Percentiles rank a stretch among this genome's conserved stretches.
These are phyloP conservation scores for Globisporangium cystogenes DNA, from an alignment of 352 stramenopile genomes.

Conservation along the genomic window DNA sequence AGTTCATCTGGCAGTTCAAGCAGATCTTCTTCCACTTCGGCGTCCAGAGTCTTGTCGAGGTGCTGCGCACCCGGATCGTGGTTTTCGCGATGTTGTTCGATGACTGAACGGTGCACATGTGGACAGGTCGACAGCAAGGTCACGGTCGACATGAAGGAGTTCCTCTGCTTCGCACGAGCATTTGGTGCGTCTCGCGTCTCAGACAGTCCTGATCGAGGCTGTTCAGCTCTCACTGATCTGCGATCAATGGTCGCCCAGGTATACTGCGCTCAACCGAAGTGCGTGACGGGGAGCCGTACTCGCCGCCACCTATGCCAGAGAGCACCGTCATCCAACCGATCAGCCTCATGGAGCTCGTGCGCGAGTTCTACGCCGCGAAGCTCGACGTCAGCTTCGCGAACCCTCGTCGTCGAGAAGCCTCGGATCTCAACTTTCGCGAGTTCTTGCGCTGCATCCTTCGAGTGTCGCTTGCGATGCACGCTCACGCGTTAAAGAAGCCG, in stretches of 20 bases:
- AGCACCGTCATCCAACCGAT: slow-evolving; percentile 39
- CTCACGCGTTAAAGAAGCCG: slow-evolving; percentile 16
- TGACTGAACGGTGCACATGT: background rate
- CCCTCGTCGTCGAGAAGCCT: slow-evolving; percentile 31
- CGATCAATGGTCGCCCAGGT: slow-evolving; percentile 17
- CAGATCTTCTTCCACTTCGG: slow-evolving; percentile 76
- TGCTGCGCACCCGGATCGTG: slow-evolving; percentile 2
- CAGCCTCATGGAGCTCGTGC: slow-evolving; percentile 55
- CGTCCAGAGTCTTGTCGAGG: slow-evolving; percentile 51
- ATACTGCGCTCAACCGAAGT: slow-evolving; percentile 41
- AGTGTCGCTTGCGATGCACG: slow-evolving; percentile 63
- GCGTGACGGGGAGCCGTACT: slow-evolving; percentile 50
- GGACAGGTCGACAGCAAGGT: slow-evolving; percentile 42
- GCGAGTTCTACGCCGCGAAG: slow-evolving; percentile 68
- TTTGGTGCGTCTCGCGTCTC: slow-evolving; percentile 47
- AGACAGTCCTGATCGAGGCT: background rate
- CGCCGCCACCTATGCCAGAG: slow-evolving; percentile 17
- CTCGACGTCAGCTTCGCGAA: slow-evolving; percentile 68
- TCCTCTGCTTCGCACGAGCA: slow-evolving; percentile 57
- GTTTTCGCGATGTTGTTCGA: too few relatives aligned
- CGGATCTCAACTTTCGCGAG: slow-evolving; percentile 64
- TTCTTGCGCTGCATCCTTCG: slow-evolving; percentile 68
- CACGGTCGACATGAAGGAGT: slow-evolving; percentile 53
- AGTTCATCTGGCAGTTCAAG: slow-evolving; percentile 68
- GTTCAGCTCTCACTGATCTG: background rate